Conservation (phyloP, 2,329 filamentous ascomycete genomes). For the Paradendryphiella salina region DNA sequence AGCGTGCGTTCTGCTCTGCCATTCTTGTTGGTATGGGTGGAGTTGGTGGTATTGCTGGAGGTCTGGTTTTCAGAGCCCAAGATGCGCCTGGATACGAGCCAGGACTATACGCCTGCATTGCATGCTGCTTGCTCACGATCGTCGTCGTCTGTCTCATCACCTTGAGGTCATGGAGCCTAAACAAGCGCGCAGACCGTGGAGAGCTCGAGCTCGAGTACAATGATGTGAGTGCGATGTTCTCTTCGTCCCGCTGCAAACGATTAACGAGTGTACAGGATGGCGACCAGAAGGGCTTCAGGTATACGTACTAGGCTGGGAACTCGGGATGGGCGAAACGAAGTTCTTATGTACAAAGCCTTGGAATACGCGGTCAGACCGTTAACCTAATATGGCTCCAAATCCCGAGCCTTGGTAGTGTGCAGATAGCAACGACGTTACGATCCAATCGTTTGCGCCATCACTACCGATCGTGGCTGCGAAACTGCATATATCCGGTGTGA, state of each 20-base stretch:
- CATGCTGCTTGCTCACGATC: conserved; percentile 44
- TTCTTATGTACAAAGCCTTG: neutral
- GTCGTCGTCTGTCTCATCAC: conserved; percentile 40
- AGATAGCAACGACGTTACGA: neutral
- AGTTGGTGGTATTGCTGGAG: conserved; percentile 76
- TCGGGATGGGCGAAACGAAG: neutral
- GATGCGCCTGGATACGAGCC: conserved; percentile 45
- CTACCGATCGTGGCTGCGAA: neutral
- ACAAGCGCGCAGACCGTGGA: conserved; percentile 47
- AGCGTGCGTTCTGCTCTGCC: conserved; percentile 76
- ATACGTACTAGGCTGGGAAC: conserved; percentile 28
- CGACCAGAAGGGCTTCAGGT: conserved; percentile 43
- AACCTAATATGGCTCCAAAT: neutral
- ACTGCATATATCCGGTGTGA: neutral
- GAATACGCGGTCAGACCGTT: neutral
- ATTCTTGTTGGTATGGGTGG: conserved; percentile 76
- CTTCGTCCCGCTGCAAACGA: neutral
- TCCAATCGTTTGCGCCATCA: neutral
- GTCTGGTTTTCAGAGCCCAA: conserved; percentile 66
- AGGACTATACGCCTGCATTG: conserved; percentile 47
- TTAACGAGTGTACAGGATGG: conserved; percentile 30
- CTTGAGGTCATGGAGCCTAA: conserved; percentile 41
- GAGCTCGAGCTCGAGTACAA: conserved; percentile 49
- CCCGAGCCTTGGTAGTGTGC: neutral
- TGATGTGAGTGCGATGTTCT: conserved; percentile 33